Percentiles rank a stretch among this genome's conserved stretches.
These are phyloP conservation scores for Caloboletus firmus DNA, from an alignment of 1,284 basidiomycete genomes.

Conservation along the genomic window DNA sequence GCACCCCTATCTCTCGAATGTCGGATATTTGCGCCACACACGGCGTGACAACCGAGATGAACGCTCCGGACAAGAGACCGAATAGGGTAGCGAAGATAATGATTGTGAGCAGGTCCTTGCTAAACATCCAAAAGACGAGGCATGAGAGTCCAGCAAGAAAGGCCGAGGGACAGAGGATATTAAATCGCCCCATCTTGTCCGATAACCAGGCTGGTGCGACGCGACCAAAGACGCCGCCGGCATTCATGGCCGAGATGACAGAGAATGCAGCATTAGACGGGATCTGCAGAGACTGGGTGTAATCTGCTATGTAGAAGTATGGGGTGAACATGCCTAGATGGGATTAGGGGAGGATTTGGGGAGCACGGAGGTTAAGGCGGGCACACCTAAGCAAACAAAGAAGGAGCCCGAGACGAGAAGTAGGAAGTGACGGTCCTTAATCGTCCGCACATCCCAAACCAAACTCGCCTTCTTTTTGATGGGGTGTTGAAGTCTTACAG, in stretches of 20 bases:
- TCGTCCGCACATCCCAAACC: constrained; percentile 36
- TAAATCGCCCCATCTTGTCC: constrained; percentile 62
- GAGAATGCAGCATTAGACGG: constrained; percentile 44
- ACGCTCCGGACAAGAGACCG: constrained; percentile 57
- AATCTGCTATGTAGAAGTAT: constrained; percentile 62
- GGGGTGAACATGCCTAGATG: constrained; percentile 64
- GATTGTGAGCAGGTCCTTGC: constrained; percentile 41
- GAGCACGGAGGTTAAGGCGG: background rate
- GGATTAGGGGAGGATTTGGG: constrained; percentile 37
- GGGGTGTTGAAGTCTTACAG: constrained; percentile 35
- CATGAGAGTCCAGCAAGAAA: constrained; percentile 59
- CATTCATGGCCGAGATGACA: constrained; percentile 63
- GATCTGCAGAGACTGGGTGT: constrained; percentile 43
- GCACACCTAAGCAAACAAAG: constrained; percentile 48
- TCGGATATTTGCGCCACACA: constrained; percentile 65
- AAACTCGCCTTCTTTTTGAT: constrained; percentile 22
- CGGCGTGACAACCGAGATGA: constrained; percentile 60
- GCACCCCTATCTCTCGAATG: constrained; percentile 52
- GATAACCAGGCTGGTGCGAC: constrained; percentile 60
- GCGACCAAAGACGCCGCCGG: constrained; percentile 61
- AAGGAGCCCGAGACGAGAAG: constrained; percentile 49
- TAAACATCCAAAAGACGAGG: constrained; percentile 57
- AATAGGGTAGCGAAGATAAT: constrained; percentile 56
- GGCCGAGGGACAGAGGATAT: constrained; percentile 58
- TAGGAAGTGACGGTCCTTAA: constrained; percentile 46